Evolutionary conservation across 2,329 filamentous ascomycete species (phyloP).

Genomic region (Ophiocordyceps camponoti-rufipedis): DNA sequence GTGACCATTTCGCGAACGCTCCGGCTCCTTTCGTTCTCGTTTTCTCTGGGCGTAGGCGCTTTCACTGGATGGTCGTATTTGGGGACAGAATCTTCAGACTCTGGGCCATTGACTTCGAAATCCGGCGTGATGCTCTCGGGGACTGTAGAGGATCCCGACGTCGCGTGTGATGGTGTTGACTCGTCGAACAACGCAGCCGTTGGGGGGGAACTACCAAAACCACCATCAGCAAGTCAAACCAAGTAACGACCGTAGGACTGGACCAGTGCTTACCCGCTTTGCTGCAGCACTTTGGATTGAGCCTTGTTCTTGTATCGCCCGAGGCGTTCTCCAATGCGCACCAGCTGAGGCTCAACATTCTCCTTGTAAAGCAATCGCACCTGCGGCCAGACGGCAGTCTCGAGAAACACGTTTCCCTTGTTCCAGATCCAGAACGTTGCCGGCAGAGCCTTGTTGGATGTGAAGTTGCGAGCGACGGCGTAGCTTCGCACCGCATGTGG

Average conservation of each 20-base stretch:
- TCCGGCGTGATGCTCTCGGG: conserved; percentile 7
- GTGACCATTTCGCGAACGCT: conserved; percentile 49
- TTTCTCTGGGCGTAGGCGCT: conserved; percentile 24
- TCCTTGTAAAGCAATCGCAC: conserved; percentile 66
- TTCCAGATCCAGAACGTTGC: conserved; percentile 53
- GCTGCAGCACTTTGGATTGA: conserved; percentile 12
- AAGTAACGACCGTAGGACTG: background rate
- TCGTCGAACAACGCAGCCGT: conserved; percentile 15
- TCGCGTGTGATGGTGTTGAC: conserved; percentile 12
- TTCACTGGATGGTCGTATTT: conserved; percentile 17
- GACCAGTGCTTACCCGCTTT: background rate
- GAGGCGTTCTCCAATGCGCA: conserved; percentile 78
- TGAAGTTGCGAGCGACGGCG: conserved; percentile 43
- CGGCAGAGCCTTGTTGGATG: conserved; percentile 53
- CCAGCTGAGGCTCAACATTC: conserved; percentile 87
- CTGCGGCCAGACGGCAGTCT: conserved; percentile 65
- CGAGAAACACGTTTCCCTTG: conserved; percentile 50
- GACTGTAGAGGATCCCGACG: conserved; percentile 12
- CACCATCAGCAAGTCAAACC: background rate
- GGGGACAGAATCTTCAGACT: conserved; percentile 3
- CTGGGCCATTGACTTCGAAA: conserved; percentile 8
- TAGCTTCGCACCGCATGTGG: conserved; percentile 61
- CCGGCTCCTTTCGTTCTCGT: conserved; percentile 35
- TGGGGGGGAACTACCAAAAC: background rate
- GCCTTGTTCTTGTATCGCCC: conserved; percentile 45